Percentiles rank a stretch among this genome's conserved stretches.
These are phyloP conservation scores for Kazachstania viticola DNA, from an alignment of 805 yeast species.

Conservation along the genomic window DNA sequence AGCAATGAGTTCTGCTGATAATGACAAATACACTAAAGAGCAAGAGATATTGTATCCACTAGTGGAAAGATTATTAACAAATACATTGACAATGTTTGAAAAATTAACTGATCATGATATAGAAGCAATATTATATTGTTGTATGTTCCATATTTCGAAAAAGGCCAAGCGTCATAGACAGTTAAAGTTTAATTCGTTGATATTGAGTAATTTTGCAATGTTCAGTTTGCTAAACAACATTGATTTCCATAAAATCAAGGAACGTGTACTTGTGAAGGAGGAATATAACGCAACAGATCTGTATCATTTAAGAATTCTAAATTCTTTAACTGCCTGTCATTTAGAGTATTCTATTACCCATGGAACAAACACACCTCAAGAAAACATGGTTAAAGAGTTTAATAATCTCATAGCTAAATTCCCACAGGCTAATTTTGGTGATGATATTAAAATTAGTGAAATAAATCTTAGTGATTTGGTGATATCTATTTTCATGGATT, in stretches of 20 bases:
- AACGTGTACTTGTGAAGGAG: constrained; percentile 24
- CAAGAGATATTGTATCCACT: constrained; percentile 37
- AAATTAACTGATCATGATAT: constrained; percentile 49
- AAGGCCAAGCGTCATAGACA: constrained; percentile 37
- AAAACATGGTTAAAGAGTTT: constrained; percentile 25
- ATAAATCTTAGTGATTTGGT: constrained; percentile 32
- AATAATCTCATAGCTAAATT: constrained; percentile 34
- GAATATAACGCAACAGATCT: constrained; percentile 31
- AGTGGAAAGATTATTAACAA: constrained; percentile 39
- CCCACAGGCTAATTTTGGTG: constrained; percentile 42
- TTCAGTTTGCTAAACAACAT: constrained; percentile 38
- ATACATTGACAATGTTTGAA: constrained; percentile 36
- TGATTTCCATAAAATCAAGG: constrained; percentile 32
- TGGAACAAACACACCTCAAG: constrained; percentile 27
- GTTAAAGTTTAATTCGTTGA: constrained; percentile 40
- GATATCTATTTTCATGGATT: constrained; percentile 19
- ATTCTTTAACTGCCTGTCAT: constrained; percentile 40
- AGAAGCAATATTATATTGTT: constrained; percentile 46
- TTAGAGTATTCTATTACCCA: constrained; percentile 39
- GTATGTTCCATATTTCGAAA: constrained; percentile 42
- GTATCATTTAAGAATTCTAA: constrained; percentile 44
- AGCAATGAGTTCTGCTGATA: constrained; percentile 47
- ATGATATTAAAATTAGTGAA: constrained; percentile 42
- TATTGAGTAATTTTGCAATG: constrained; percentile 40
- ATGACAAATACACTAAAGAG: constrained; percentile 36